Base-by-base conservation (phyloP, 352 stramenopile genomes). In the Blastocystis sp. region DNA sequence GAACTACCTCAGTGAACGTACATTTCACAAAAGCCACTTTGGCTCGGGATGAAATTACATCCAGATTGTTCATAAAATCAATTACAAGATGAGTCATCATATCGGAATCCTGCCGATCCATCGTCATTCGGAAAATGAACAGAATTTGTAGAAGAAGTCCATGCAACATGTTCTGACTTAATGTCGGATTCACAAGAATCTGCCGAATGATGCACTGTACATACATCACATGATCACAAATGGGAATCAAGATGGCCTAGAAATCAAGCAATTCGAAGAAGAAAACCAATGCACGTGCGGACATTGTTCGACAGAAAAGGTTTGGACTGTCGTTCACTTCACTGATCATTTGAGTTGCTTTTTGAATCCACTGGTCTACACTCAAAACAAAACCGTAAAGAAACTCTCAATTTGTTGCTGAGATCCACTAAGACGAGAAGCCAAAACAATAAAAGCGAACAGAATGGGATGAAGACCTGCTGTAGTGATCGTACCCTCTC, bases 251-350 rank as follows among this genome's bases (percentile, higher is more conserved):
- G 13, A 84, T 53, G 34, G 73, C 47, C 73, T 84, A 39, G 29
- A 23, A 26, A 37, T 55, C 0, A 61, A 77, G 23, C 56, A 0
- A 0, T 34, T 34, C 8, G 29, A 53, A 77, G 3, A 54, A 70
- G 2, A 45, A 23, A 29, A 84, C 73, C 53, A 84, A 5, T 3
- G 73, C 50, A 18, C 54, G 54, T 9, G 73, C 53, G 0, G 73
- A 84, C 73, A 84, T 84, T 6, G 73, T 84, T 3, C 73, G 73
- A 45, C 73, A 84, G 26, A 84, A 84, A 15, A 84, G 73, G 39
- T 84, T 84, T 13, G 54, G 45, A 63, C 43, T 66, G 50, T 29
- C 45, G 50, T 64, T 66, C 0, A 84, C 37, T 26, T 54, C 37
- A 6, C 47, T 64, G 37, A 84, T 66, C 6, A 26, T n/a, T 11